These are phyloP conservation scores for Camillea tinctor DNA, from an alignment of 2,329 filamentous ascomycete genomes.

Conservation along the genomic window DNA sequence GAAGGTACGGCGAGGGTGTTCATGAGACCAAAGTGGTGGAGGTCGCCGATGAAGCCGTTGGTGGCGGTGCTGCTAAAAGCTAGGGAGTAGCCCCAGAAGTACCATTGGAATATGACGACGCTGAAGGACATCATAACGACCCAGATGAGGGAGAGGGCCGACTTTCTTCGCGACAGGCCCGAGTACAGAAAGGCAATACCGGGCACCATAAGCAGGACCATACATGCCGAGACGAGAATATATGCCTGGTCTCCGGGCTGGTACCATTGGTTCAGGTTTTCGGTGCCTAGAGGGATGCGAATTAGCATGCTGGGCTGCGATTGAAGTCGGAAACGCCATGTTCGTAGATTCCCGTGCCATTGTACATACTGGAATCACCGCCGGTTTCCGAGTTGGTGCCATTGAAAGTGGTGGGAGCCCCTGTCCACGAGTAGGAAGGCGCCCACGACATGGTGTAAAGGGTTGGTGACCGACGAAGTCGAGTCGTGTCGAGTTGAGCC, in stretches of 20 bases:
- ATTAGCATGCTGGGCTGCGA: slow-evolving; percentile 6
- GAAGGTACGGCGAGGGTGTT: slow-evolving; percentile 82
- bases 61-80: slow-evolving; percentile 81
- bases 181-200: slow-evolving; percentile 98
- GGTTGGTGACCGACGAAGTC: not conserved
- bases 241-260: slow-evolving; percentile 88
- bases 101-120: slow-evolving; percentile 96
- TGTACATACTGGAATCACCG: slow-evolving; percentile 73
- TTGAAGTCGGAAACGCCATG: not conserved
- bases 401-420: slow-evolving; percentile 60
- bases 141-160: slow-evolving; percentile 95
- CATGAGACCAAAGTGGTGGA: slow-evolving; percentile 85
- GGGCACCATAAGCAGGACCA: slow-evolving; percentile 95
- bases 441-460: slow-evolving; percentile 48
- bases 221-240: slow-evolving; percentile 84
- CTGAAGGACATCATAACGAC: slow-evolving; percentile 92
- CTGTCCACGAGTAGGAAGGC: slow-evolving; percentile 50
- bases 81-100: slow-evolving; percentile 97
- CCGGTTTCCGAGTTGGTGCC: slow-evolving; percentile 63
- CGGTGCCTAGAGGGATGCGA: slow-evolving; percentile 53
- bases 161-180: slow-evolving; percentile 95
- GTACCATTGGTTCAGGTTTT: slow-evolving; percentile 97
- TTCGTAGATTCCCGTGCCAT: not conserved
- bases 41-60: slow-evolving; percentile 88
- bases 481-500: too few species aligned